A percentile compares a stretch with the other conserved stretches of the same genome.
Conservation (phyloP, 768 basidiomycete genomes). For the Ramaria sp. region DNA sequence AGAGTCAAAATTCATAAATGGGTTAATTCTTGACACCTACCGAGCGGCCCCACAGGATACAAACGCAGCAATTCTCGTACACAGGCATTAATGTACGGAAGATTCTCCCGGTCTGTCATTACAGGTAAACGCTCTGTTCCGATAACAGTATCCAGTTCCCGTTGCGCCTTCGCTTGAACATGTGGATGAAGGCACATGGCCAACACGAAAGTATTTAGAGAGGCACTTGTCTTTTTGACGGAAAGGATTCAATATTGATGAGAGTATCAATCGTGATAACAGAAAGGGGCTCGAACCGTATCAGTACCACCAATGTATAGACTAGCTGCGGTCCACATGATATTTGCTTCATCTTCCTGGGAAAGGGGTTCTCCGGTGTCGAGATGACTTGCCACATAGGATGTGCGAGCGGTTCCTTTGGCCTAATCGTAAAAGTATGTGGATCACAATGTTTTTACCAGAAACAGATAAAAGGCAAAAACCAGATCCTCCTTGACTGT, state of each 20-base stretch:
- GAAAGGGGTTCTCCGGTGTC: background rate
- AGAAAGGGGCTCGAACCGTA: background rate
- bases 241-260: background rate
- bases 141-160: slow-evolving; percentile 28
- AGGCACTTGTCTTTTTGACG: slow-evolving; percentile 8
- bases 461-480: background rate
- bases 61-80: slow-evolving; percentile 5
- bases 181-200: slow-evolving; percentile 22
- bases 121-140: slow-evolving; percentile 21
- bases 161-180: slow-evolving; percentile 21
- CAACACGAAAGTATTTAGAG: slow-evolving; percentile 16
- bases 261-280: background rate
- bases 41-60: background rate
- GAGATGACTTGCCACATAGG: background rate
- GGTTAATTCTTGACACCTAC: background rate
- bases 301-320: background rate
- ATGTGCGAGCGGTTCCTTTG: background rate
- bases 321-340: background rate
- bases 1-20: background rate
- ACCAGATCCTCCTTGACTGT: background rate
- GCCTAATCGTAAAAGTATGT: background rate
- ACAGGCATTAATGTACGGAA: slow-evolving; percentile 17
- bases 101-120: slow-evolving; percentile 14
- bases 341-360: background rate
- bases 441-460: background rate